phyloP scores from a whole-genome alignment of 371 early-diverging fungal genomes.

The Lichtheimia corymbifera region DNA sequence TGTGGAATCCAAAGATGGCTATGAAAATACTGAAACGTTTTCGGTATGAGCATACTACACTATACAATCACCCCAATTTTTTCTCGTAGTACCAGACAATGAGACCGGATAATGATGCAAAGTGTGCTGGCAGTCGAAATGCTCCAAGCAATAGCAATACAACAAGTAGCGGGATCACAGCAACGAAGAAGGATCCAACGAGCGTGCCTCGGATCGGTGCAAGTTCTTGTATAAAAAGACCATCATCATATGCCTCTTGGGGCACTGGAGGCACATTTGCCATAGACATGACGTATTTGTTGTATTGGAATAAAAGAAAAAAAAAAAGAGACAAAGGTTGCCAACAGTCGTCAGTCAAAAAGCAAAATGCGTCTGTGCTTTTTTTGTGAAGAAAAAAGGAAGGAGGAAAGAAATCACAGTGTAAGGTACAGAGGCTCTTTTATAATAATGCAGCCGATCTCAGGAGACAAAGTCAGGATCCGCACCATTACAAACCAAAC shows the following conservation, averaged over 20 bases:
- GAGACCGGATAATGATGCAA: slow-evolving; percentile 36
- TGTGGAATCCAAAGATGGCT: slow-evolving; percentile 55
- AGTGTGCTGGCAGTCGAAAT: slow-evolving; percentile 39
- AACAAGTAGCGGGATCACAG: slow-evolving; percentile 39
- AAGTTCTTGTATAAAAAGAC: slow-evolving; percentile 40
- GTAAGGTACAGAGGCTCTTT: too few relatives aligned
- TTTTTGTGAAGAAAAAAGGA: too few relatives aligned
- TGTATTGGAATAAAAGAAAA: too few relatives aligned
- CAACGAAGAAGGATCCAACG: slow-evolving; percentile 51
- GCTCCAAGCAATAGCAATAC: slow-evolving; percentile 41
- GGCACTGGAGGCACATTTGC: slow-evolving; percentile 26
- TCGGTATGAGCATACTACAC: slow-evolving; percentile 5
- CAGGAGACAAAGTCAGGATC: too few relatives aligned
- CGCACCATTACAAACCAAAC: too few relatives aligned
- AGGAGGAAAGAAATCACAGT: too few relatives aligned
- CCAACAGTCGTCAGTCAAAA: too few relatives aligned
- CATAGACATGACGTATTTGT: neutral
- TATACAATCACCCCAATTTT: neutral
- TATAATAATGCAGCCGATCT: too few relatives aligned
- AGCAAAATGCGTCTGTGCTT: too few relatives aligned
- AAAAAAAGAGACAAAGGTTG: too few relatives aligned
- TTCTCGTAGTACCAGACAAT: slow-evolving; percentile 31
- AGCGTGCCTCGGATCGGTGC: slow-evolving; percentile 43
- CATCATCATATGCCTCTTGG: slow-evolving; percentile 23
- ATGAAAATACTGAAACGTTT: slow-evolving; percentile 42